A percentile compares a stretch with the other conserved stretches of the same genome.
These are phyloP conservation scores for Daldinia grandis DNA, from an alignment of 495 filamentous ascomycete species.

Conservation along the genomic window DNA sequence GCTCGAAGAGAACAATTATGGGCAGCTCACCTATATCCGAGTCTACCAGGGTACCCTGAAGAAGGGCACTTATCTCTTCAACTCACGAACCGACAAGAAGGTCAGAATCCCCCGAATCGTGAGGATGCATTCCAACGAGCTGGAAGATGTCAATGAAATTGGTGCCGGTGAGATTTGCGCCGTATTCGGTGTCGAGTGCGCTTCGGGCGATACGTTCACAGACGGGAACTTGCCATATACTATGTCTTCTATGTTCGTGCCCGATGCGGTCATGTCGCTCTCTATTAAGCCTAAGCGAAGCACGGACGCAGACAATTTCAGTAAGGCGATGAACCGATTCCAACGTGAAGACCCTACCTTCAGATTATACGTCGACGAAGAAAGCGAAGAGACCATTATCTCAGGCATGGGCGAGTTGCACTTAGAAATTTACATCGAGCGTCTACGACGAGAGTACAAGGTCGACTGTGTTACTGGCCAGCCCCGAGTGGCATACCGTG, in stretches of 20 bases:
- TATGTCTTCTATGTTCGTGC: constrained; percentile 99
- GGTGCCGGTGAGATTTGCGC: constrained; percentile 98
- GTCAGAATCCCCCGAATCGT: constrained; percentile 97
- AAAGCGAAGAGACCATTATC: constrained; percentile 95
- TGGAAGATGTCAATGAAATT: constrained; percentile 94
- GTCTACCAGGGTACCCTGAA: constrained; percentile 94
- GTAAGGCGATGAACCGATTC: constrained; percentile 98
- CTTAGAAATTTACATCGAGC: constrained; percentile 97
- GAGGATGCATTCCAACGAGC: constrained; percentile 99
- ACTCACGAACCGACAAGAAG: constrained; percentile 93
- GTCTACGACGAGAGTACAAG: constrained; percentile 96
- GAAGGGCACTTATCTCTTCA: constrained; percentile 91
- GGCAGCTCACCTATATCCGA: constrained; percentile 97
- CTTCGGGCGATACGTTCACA: constrained; percentile 97
- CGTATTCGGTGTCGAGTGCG: constrained; percentile 98
- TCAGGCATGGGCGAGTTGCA: constrained; percentile 99
- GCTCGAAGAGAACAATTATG: constrained; percentile 98
- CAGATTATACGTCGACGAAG: constrained; percentile 87
- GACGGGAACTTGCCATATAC: constrained; percentile 92
- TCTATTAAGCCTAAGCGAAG: constrained; percentile 96
- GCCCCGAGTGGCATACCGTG: constrained; percentile 96
- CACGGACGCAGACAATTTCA: constrained; percentile 94
- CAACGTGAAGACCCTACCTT: constrained; percentile 99
- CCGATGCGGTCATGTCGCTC: constrained; percentile 96
- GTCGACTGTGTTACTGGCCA: constrained; percentile 96